A percentile compares a stretch with the other conserved stretches of the same genome.
Evolutionary conservation across 345 rosid species (phyloP).

Genomic region (Salix koriyanagi): DNA sequence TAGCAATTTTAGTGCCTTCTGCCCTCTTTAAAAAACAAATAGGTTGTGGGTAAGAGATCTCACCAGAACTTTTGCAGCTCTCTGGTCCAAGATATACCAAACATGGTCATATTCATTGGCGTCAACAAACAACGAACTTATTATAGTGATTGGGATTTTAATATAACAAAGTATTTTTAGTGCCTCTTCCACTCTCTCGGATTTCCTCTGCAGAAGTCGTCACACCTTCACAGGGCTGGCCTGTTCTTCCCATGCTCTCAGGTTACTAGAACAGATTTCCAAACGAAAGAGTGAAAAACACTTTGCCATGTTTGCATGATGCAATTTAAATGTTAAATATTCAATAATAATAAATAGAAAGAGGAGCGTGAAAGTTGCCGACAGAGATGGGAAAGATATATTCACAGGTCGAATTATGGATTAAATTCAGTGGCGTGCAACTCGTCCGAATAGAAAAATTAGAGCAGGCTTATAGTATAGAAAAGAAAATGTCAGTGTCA

Average conservation of each 20-base stretch:
- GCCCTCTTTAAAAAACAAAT: neutral
- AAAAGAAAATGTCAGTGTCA: conserved; percentile 14
- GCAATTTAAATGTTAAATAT: neutral
- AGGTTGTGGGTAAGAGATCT: neutral
- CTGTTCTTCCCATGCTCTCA: neutral
- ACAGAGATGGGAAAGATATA: conserved; percentile 22
- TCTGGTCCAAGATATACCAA: too few species aligned
- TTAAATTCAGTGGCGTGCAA: neutral
- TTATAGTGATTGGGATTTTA: neutral
- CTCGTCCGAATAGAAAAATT: too few species aligned
- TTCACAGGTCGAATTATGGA: too few species aligned
- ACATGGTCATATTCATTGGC: too few species aligned
- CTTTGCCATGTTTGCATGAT: neutral
- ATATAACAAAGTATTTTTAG: neutral
- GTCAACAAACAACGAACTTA: neutral
- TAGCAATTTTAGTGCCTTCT: neutral
- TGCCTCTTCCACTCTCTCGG: neutral
- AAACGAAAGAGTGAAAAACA: too few species aligned
- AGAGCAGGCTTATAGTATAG: neutral
- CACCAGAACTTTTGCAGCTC: neutral
- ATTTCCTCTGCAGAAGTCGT: neutral
- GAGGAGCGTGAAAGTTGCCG: conserved; percentile 29
- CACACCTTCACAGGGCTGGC: neutral
- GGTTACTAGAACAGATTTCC: too few species aligned
- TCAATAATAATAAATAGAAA: neutral